Evolutionary conservation across 805 yeast genomes (phyloP).

Genomic region (Candida golubevii): DNA sequence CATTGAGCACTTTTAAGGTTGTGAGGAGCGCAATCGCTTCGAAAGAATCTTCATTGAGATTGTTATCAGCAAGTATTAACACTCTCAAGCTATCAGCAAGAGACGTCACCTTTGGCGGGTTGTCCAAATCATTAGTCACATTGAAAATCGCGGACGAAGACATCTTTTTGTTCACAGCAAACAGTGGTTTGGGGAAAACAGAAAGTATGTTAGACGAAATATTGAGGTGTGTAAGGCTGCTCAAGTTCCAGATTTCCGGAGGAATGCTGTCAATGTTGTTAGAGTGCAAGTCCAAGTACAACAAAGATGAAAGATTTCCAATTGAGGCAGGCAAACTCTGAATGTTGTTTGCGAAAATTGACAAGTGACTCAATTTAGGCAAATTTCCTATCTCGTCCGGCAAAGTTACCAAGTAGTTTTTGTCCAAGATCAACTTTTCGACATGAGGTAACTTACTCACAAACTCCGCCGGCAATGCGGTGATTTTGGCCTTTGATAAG

Average conservation of each 20-base stretch:
- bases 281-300: constrained; percentile 72
- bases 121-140: background rate
- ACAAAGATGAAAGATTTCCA: constrained; percentile 54
- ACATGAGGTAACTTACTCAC: constrained; percentile 58
- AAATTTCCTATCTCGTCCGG: constrained; percentile 67
- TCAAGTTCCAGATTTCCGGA: constrained; percentile 60
- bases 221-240: constrained; percentile 55
- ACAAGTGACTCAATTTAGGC: constrained; percentile 56
- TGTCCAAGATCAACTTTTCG: constrained; percentile 71
- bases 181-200: constrained; percentile 51
- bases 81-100: constrained; percentile 50
- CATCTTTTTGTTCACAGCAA: constrained; percentile 28
- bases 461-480: constrained; percentile 64
- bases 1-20: constrained; percentile 59
- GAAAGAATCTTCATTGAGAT: constrained; percentile 72
- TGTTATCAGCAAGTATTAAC: constrained; percentile 76
- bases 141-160: constrained; percentile 22
- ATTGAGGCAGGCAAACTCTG: constrained; percentile 65
- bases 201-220: constrained; percentile 69
- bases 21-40: constrained; percentile 57
- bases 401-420: constrained; percentile 73
- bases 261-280: constrained; percentile 74
- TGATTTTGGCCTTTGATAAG: constrained; percentile 75
- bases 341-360: constrained; percentile 70
- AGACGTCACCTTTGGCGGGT: constrained; percentile 10